A percentile compares a stretch with the other conserved stretches of the same genome.
These are phyloP conservation scores for Rhizodiscina lignyota DNA, from an alignment of 495 filamentous ascomycete genomes.

Conservation along the genomic window DNA sequence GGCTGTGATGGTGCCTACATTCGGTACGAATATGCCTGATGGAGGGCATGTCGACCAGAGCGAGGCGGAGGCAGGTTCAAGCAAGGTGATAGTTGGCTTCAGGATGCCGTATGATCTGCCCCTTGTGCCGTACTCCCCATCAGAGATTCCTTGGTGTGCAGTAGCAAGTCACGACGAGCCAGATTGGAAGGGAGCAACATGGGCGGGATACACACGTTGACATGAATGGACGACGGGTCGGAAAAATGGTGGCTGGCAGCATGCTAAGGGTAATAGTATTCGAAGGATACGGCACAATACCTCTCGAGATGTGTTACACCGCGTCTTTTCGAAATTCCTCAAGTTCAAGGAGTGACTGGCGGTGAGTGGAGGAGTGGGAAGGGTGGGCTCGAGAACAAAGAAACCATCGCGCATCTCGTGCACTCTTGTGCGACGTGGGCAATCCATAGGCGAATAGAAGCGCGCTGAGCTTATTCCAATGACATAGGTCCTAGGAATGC, in stretches of 20 bases:
- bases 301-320: neutral
- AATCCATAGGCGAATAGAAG: no score
- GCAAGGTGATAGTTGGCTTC: conserved; percentile 37
- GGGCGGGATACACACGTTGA: neutral
- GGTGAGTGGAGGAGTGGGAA: neutral
- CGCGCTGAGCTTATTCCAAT: no score
- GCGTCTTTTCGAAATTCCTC: neutral
- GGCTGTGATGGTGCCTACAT: conserved; percentile 47
- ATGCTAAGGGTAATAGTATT: neutral
- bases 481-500: no score
- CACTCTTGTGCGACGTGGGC: no score
- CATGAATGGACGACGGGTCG: conserved; percentile 18
- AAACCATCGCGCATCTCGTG: no score
- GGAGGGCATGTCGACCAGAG: conserved; percentile 1
- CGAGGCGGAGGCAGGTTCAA: conserved; percentile 1
- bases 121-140: conserved; percentile 39
- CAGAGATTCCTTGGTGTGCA: conserved; percentile 67
- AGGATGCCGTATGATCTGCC: conserved; percentile 78
- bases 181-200: conserved; percentile 47
- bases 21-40: conserved; percentile 38
- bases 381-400: neutral
- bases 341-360: neutral
- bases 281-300: no score
- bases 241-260: conserved; percentile 17
- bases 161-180: conserved; percentile 40